Conservation (phyloP, 495 filamentous ascomycete genomes). For the Platismatia glauca region DNA sequence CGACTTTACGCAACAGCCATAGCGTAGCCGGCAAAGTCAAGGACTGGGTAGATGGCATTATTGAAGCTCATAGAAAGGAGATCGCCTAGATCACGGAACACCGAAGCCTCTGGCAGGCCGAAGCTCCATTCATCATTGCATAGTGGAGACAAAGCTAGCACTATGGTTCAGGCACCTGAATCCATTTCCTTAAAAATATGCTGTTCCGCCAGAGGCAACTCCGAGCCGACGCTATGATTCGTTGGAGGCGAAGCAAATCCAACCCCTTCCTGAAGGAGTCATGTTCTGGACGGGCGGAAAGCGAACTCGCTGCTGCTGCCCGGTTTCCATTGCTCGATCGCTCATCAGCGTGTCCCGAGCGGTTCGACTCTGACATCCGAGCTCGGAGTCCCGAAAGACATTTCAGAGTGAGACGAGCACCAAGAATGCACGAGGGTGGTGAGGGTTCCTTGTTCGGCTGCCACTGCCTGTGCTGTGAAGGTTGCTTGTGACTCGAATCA, state of each 20-base stretch:
- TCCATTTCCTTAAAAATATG: background rate
- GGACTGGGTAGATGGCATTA: slow-evolving; percentile 22
- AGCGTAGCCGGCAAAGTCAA: slow-evolving; percentile 21
- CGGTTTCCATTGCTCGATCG: background rate
- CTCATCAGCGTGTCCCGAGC: background rate
- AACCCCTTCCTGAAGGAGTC: background rate
- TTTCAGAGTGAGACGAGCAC: no score
- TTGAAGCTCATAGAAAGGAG: slow-evolving; percentile 14
- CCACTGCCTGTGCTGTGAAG: background rate
- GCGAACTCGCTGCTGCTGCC: background rate
- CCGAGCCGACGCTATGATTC: background rate
- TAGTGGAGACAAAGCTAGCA: background rate
- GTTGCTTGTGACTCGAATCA: background rate
- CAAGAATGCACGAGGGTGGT: no score
- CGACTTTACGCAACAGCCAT: slow-evolving; percentile 35
- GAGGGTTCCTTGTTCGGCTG: background rate
- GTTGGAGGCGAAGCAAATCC: background rate
- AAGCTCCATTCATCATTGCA: background rate
- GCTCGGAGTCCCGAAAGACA: background rate
- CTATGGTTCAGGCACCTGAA: background rate
- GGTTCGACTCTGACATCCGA: background rate
- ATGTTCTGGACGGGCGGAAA: background rate
- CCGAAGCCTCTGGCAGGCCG: slow-evolving; percentile 1
- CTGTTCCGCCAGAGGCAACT: background rate
- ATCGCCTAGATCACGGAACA: slow-evolving; percentile 9